These are phyloP conservation scores for Zymoseptoria pseudotritici DNA, from an alignment of 2,329 filamentous ascomycete genomes.

Conservation along the genomic window DNA sequence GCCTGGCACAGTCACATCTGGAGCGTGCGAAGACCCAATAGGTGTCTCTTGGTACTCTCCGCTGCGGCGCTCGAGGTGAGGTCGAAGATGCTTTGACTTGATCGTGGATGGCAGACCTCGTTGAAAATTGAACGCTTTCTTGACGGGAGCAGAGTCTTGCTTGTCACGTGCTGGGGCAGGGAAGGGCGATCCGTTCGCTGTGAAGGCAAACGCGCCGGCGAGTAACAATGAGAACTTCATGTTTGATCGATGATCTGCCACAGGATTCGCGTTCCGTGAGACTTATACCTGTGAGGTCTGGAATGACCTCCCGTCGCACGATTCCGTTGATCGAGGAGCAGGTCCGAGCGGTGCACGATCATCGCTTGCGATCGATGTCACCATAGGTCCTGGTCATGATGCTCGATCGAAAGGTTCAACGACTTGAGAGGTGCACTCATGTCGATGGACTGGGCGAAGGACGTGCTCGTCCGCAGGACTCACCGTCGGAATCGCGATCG, in stretches of 20 bases:
- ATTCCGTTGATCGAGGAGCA: not conserved
- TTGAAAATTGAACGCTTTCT: constrained; percentile 3
- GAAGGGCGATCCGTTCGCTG: not conserved
- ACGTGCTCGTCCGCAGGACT: not conserved
- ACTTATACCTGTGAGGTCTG: not conserved
- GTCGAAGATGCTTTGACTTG: constrained; percentile 16
- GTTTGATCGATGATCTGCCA: not conserved
- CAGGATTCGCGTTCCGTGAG: not conserved
- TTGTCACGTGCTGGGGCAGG: not conserved
- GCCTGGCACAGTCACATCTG: constrained; percentile 17
- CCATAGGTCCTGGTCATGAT: not conserved
- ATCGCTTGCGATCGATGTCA: not conserved
- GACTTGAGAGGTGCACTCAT: not conserved
- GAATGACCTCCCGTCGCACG: not conserved
- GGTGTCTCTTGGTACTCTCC: constrained; percentile 4
- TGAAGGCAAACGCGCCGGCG: not conserved
- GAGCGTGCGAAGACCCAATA: constrained; percentile 1
- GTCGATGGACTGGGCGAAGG: not conserved
- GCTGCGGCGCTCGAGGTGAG: constrained; percentile 7
- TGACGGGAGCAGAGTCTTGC: not conserved
- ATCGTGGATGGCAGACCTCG: constrained; percentile 3
- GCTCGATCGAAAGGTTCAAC: not conserved
- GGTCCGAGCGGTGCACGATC: not conserved
- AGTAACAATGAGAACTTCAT: constrained; percentile 2
- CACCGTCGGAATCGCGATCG: not conserved